Base-by-base conservation (phyloP, 192 early-diverging fungal genomes). In the Phycomyces nitens region DNA sequence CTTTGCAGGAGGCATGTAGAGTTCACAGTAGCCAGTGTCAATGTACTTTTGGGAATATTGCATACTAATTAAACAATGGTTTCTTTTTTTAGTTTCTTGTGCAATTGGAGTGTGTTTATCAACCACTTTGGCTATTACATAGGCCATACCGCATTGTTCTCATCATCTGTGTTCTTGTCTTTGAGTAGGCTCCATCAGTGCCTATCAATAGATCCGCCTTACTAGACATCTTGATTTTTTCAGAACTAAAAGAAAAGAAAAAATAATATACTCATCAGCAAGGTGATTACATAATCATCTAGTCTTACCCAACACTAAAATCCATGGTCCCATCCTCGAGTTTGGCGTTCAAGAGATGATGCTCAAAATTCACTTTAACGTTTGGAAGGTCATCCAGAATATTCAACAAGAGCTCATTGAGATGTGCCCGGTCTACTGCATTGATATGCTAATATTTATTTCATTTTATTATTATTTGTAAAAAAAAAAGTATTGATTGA, bases 21-120 rank as follows among this genome's bases (percentile, higher is more conserved):
- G 82, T 75, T 99, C 96, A 64, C 93, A 90, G 76, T 95, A 99
- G 8, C 78, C 90, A 58, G 93, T 89, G 63, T 92, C 88, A 60
- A 99, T 99, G 69, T 94, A 96, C 64, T 84, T 80, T 69, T 96
- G 96, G 41, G 74, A 77, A 76, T 84, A 97, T 69, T 97, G 82
- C 83, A 97, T 81, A 34, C 88, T 86, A 56, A 34, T 34, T n/a
- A n/a, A n/a, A n/a, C n/a, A n/a, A n/a, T n/a, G n/a, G n/a, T n/a
- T n/a, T n/a, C n/a, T n/a, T n/a, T n/a, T n/a, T n/a, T n/a, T n/a
- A n/a, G n/a, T n/a, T n/a, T n/a, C n/a, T n/a, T n/a, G n/a, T n/a
- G n/a, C n/a, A n/a, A n/a, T n/a, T n/a, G n/a, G n/a, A n/a, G n/a
- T n/a, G n/a, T n/a, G n/a, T n/a, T n/a, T n/a, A n/a, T n/a, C n/a